Evolutionary conservation across 257 asterid species (phyloP), one percentile per base, ranked within the genome.

Genomic region (Penstemon eatonii): DNA sequence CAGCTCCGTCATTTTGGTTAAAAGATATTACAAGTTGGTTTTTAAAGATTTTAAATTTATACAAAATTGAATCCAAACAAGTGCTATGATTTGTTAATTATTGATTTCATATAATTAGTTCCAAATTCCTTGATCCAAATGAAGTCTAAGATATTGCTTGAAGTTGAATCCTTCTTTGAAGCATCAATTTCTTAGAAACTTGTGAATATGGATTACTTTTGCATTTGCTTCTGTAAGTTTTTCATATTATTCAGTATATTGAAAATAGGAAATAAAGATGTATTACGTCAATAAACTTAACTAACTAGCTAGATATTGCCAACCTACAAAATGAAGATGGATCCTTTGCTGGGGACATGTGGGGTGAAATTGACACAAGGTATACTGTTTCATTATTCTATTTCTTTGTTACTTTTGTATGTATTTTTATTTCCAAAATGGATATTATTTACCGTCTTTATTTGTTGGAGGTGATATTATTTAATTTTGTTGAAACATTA

Each of bases 291-390:
- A 46, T 46, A 13, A 55, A 71, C 91, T 89, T 92, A 82, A 86
- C 89, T 68, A 42, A 68, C 73, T 64, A 77, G 76, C 66, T 74
- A 93, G 99, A 88, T 85, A 74, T 93, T 72, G 88, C 85, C 41
- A 76, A 86, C 86, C 82, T 90, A 77, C 99, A 93, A 76, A 85
- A 86, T 65, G 96, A 88, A 73, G 97, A 93, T 69, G 97, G 99
- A 69, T 90, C 99, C 60, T 88, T 93, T 78, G 72, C 89, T 69
- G 97, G 97, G 72, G 99, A 88, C 79, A 80, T 87, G 63, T 93
- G 99, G 99, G 99, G 96, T 76, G 99, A 93, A 84, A 68, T 87
- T 33, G 97, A 93, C 80, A 90, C 99, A 49, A 77, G 96, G 97
- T 88, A 79, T 58, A 33, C 3, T 25, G 33, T 25, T 69, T 67